Conservation (phyloP, 805 yeast species). For the Diddensiella santjacobensis region DNA sequence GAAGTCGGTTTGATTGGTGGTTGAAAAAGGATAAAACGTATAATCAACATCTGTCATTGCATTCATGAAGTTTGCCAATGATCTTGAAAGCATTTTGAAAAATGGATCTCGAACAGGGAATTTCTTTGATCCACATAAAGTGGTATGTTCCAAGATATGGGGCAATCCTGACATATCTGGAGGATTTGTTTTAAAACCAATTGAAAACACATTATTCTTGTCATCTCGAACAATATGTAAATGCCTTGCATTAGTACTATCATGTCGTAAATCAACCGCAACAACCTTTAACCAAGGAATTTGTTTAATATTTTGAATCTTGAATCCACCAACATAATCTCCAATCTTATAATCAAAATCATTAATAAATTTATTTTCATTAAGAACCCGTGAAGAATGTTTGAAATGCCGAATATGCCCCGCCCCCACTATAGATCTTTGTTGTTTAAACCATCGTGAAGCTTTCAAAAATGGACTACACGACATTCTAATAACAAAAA, state of each 20-base stretch:
- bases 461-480: no score
- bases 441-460: no score
- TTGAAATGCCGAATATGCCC: no score
- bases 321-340: conserved; percentile 32
- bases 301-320: conserved; percentile 54
- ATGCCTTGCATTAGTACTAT: conserved; percentile 70
- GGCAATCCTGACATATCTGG: conserved; percentile 96
- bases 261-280: conserved; percentile 71
- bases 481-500: no score
- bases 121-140: conserved; percentile 86
- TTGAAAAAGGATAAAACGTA: conserved; percentile 93
- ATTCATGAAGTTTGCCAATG: conserved; percentile 95
- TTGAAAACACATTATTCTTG: conserved; percentile 79
- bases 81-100: conserved; percentile 92
- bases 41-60: conserved; percentile 98
- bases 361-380: no score
- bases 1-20: conserved; percentile 81
- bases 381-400: no score
- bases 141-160: conserved; percentile 93
- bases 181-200: conserved; percentile 90
- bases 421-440: no score
- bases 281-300: conserved; percentile 79
- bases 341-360: conserved; percentile 8
- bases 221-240: conserved; percentile 83
- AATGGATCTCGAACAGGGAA: conserved; percentile 97